Percentiles rank a stretch among this genome's conserved stretches.
phyloP scores from a whole-genome alignment of 768 basidiomycete species.

The Asterophora parasitica region DNA sequence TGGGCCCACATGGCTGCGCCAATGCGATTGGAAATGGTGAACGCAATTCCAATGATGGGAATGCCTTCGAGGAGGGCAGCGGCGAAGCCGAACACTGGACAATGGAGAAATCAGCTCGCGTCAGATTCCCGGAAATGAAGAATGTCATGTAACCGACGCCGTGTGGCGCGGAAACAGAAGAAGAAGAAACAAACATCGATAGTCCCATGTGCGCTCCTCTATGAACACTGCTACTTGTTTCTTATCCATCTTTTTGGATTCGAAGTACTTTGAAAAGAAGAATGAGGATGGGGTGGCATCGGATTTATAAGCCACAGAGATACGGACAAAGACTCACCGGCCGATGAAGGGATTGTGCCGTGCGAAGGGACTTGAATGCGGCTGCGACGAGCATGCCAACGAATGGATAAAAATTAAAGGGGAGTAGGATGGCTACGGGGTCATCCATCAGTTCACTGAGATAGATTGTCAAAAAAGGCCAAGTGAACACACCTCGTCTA shows the following conservation, averaged over 20 bases:
- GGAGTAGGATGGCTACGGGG: constrained; percentile 50
- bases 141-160: no score
- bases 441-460: not conserved
- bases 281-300: not conserved
- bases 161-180: no score
- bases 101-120: not conserved
- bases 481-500: constrained; percentile 35
- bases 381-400: constrained; percentile 60
- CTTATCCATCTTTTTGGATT: constrained; percentile 75
- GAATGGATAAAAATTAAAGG: constrained; percentile 64
- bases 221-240: constrained; percentile 70
- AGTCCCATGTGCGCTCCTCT: constrained; percentile 89
- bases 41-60: constrained; percentile 76
- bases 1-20: constrained; percentile 96
- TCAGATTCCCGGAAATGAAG: not conserved
- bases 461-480: not conserved
- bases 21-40: constrained; percentile 82
- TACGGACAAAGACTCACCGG: constrained; percentile 40
- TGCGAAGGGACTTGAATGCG: constrained; percentile 62
- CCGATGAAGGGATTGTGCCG: constrained; percentile 62
- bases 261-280: constrained; percentile 62
- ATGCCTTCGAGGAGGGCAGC: constrained; percentile 79
- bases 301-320: not conserved
- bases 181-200: constrained; percentile 47
- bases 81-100: constrained; percentile 75